Conservation (phyloP, 1,284 basidiomycete species). For the Xerocomus nothofagi region DNA sequence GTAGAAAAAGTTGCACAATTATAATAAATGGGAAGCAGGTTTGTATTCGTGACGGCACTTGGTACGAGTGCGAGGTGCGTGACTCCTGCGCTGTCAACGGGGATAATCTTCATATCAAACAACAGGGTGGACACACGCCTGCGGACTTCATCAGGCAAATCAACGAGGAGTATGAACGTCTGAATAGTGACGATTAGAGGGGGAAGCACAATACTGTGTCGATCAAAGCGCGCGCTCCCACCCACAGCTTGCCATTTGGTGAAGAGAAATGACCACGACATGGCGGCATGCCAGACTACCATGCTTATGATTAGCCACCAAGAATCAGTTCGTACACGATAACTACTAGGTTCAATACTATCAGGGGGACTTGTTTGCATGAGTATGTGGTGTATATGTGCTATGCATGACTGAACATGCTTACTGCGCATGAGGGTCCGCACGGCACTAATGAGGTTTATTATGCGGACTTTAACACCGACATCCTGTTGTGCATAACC, state of each 20-base stretch:
- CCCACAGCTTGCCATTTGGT: constrained; percentile 10
- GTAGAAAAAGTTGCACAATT: constrained; percentile 82
- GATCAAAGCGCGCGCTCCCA: constrained; percentile 7
- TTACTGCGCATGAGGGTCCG: constrained; percentile 93
- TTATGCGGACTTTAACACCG: constrained; percentile 81
- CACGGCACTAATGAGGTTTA: constrained; percentile 92
- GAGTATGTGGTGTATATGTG: constrained; percentile 15
- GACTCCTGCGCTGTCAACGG: constrained; percentile 19
- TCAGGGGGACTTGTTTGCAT: constrained; percentile 74
- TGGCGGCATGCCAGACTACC: constrained; percentile 13
- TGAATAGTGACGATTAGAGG: constrained; percentile 47
- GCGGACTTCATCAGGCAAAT: constrained; percentile 80
- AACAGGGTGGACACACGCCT: constrained; percentile 72
- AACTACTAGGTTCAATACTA: constrained; percentile 77
- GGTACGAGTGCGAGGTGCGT: constrained; percentile 84
- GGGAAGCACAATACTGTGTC: constrained; percentile 7
- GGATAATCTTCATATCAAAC: constrained; percentile 27
- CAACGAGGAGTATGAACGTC: constrained; percentile 65
- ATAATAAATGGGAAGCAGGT: constrained; percentile 67
- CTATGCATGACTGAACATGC: constrained; percentile 27
- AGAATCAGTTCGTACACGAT: constrained; percentile 80
- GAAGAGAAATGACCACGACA: constrained; percentile 15
- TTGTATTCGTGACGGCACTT: constrained; percentile 76
- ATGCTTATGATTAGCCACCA: constrained; percentile 42
- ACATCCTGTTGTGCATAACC: constrained; percentile 55